Evolutionary conservation across 371 early-diverging fungal genomes (phyloP).

Genomic region (Massospora cicadina): DNA sequence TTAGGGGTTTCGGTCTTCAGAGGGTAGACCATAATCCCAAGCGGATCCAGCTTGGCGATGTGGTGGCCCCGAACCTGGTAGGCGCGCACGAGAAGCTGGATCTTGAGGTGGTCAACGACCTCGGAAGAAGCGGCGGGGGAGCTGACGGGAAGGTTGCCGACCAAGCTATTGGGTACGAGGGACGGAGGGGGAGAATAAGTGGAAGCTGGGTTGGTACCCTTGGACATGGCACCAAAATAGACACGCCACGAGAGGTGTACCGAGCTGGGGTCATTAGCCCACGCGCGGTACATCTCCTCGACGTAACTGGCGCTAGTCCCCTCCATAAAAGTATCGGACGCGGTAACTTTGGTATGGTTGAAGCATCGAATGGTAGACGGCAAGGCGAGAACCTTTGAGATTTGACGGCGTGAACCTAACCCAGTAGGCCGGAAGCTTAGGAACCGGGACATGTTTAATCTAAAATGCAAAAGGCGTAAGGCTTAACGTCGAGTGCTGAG

Average conservation of each 20-base stretch:
- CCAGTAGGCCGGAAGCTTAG: slow-evolving; percentile 3
- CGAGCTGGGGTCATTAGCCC: slow-evolving; percentile 72
- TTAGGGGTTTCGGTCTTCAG: slow-evolving; percentile 33
- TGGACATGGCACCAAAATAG: slow-evolving; percentile 80
- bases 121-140: slow-evolving; percentile 24
- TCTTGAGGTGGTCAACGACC: slow-evolving; percentile 91
- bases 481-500: too few species aligned
- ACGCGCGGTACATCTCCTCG: slow-evolving; percentile 91
- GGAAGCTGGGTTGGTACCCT: slow-evolving; percentile 43
- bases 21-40: slow-evolving; percentile 59
- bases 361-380: not conserved
- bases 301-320: slow-evolving; percentile 72
- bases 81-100: slow-evolving; percentile 91
- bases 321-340: slow-evolving; percentile 42
- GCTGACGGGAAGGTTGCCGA: slow-evolving; percentile 12
- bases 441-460: slow-evolving; percentile 3
- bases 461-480: too few species aligned
- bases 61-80: slow-evolving; percentile 95
- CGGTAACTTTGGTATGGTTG: not conserved
- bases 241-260: slow-evolving; percentile 95
- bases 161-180: slow-evolving; percentile 21
- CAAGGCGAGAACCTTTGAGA: not conserved
- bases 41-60: slow-evolving; percentile 81
- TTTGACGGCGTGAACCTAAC: not conserved
- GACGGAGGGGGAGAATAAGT: slow-evolving; percentile 72